phyloP scores from a whole-genome alignment of 495 filamentous ascomycete species.

The Tuber calosporum region DNA sequence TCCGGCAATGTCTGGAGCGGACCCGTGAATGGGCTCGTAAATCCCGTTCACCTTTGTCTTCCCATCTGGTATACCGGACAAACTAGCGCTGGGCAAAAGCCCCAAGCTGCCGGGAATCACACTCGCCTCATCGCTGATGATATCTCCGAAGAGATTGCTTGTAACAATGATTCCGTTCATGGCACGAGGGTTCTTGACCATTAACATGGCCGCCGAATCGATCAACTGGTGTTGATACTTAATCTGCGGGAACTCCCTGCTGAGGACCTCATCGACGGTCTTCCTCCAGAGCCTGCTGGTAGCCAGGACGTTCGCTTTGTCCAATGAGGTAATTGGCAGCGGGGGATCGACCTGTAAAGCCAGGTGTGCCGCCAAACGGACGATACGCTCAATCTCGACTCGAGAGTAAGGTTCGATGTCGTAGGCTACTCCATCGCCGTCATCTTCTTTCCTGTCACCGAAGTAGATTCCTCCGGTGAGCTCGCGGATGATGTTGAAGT shows the following conservation, averaged over 20 bases:
- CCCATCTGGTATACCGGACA: slow-evolving; percentile 77
- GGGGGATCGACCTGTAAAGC: slow-evolving; percentile 75
- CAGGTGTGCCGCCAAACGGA: slow-evolving; percentile 71
- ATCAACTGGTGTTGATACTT: slow-evolving; percentile 85
- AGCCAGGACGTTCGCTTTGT: slow-evolving; percentile 96
- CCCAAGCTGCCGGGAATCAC: slow-evolving; percentile 92
- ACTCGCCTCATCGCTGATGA: slow-evolving; percentile 91
- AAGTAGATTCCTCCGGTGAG: slow-evolving; percentile 97
- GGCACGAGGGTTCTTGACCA: slow-evolving; percentile 87
- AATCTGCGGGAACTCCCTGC: slow-evolving; percentile 81
- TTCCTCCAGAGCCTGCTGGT: slow-evolving; percentile 86
- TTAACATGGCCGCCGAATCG: slow-evolving; percentile 91
- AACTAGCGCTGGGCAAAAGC: slow-evolving; percentile 77
- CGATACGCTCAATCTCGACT: slow-evolving; percentile 82
- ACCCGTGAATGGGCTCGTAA: slow-evolving; percentile 95
- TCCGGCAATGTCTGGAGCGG: slow-evolving; percentile 47
- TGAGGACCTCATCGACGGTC: slow-evolving; percentile 71
- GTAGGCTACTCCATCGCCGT: slow-evolving; percentile 67
- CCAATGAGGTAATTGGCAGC: slow-evolving; percentile 75
- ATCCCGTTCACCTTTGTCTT: slow-evolving; percentile 72
- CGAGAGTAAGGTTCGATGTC: slow-evolving; percentile 89
- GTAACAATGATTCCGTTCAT: slow-evolving; percentile 91
- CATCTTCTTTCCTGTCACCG: slow-evolving; percentile 81
- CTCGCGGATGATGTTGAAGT: slow-evolving; percentile 94
- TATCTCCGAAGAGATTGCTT: slow-evolving; percentile 94